Evolutionary conservation across 2,329 filamentous ascomycete genomes (phyloP), one percentile per base, ranked within the genome.

Genomic region (Clarireedia monteithiana): DNA sequence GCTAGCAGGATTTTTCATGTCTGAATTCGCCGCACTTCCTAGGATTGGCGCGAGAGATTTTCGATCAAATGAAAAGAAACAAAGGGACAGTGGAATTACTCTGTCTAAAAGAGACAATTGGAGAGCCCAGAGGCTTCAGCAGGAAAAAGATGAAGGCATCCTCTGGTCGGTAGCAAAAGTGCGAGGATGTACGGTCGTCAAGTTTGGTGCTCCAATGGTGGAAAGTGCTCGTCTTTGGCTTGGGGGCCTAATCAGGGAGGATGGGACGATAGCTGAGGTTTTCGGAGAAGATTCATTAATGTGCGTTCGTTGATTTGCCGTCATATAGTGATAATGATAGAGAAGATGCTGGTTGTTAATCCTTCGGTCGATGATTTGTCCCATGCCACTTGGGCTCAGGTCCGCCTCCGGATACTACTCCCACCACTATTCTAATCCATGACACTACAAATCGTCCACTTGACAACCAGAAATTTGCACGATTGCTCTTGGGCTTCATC

Each of bases 261-360:
- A 96, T 69, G 88, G 88, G 1, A 91, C 82, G 60, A 76, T 96
- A 9, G 73, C 78, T 15, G 70, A 74, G 51, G 73, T 81, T 12
- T 96, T 96, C 75, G 92, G 92, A 1, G 85, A 91, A 55, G 82
- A 92, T 64, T 84, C 90, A 4, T 69, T 92, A 56, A 81, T 95
- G 72, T 96, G 91, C 71, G 71, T 95, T 48, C 74, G 76, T 62
- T 85, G 48, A 64, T 50, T 3, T 42, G n/a, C 17, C 17, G n/a
- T 20, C n/a, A 20, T 12, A 14, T 9, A 4, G 2, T 42, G 15
- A 6, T 20, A n/a, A 42, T 20, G n/a, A 34, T 34, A 6, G 30
- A 34, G 12, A 12, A 34, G 30, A 34, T 34, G 30, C 10, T 34
- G 7, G 30, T 9, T 34, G 4, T 9, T 34, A 12, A 34, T 34